Conservation (phyloP, 371 early-diverging fungal genomes). For the Massospora cicadina region DNA sequence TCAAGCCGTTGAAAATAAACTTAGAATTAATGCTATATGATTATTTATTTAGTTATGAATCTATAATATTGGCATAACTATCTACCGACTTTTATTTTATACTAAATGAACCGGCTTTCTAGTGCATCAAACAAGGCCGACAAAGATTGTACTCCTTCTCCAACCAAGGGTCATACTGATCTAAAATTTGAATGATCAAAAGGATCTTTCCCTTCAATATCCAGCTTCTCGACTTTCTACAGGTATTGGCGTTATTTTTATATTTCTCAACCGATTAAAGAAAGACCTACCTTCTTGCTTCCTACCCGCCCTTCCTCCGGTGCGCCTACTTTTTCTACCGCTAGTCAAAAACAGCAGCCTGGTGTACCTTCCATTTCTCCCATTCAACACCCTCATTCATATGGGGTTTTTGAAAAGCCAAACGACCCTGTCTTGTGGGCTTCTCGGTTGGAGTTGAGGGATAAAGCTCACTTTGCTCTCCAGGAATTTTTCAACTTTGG, state of each 20-base stretch:
- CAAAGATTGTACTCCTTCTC: background rate
- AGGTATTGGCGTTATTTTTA: background rate
- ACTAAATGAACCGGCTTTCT: background rate
- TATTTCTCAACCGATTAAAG: background rate
- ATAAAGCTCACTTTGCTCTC: background rate
- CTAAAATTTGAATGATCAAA: background rate
- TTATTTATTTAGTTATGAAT: too few species aligned
- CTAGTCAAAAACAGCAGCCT: background rate
- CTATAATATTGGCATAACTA: too few species aligned
- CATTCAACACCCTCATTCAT: background rate
- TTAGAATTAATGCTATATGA: too few species aligned
- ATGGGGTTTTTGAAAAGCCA: background rate
- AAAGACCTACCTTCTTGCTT: background rate
- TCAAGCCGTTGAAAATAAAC: too few species aligned
- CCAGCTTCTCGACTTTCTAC: background rate
- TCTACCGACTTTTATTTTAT: too few species aligned
- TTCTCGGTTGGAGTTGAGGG: background rate
- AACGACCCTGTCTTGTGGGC: background rate
- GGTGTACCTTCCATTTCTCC: background rate
- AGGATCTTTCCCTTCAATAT: background rate
- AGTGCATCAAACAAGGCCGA: background rate
- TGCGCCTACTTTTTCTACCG: background rate
- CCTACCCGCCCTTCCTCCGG: background rate
- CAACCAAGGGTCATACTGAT: background rate
- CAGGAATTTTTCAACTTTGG: background rate